Evolutionary conservation across 179 eudicot genomes (phyloP), one percentile per base, ranked within the genome.

Genomic region (Carnegiea gigantea): DNA sequence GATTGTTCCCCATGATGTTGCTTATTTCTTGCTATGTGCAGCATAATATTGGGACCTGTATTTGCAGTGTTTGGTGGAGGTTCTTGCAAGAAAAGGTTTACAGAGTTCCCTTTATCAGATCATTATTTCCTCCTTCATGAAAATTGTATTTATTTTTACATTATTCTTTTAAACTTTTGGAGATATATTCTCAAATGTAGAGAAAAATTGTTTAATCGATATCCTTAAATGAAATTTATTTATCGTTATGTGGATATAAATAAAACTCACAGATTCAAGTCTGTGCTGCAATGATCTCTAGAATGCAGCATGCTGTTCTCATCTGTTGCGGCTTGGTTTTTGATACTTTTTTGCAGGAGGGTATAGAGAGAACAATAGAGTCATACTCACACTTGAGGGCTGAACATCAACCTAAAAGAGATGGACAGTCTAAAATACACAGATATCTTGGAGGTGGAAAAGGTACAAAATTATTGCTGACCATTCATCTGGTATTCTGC

Each of bases 301-400:
- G 14, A 1, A 14, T 54, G 4, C 62, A 54, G 21, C 23, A 26
- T 28, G 14, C 44, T 40, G 44, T 24, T 65, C 10, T 65, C 7
- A 26, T 28, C 38, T 65, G 12, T 28, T 70, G 46, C 1, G 9
- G 23, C 46, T n/a, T 68, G 6, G 33, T 83, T 44, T 82, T 77
- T 73, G 43, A 23, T 53, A 67, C 62, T 79, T 40, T 6, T 84
- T 73, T 86, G 86, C 88, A 97, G 99, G 98, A 95, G 85, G 98
- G 94, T 84, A 88, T 97, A 68, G 95, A 88, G 84, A 90, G 88
- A 88, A 97, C 99, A 79, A 95, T 93, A 78, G 98, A 95, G 78
- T 93, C 98, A 70, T 95, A 97, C 90, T 88, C 95, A 46, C 93
- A 95, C 84, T 84, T 95, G 81, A 92, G 93, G 78, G 98, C 92